phyloP scores from a whole-genome alignment of 441 rosid genomes.

The Pelargonium citronellum region DNA sequence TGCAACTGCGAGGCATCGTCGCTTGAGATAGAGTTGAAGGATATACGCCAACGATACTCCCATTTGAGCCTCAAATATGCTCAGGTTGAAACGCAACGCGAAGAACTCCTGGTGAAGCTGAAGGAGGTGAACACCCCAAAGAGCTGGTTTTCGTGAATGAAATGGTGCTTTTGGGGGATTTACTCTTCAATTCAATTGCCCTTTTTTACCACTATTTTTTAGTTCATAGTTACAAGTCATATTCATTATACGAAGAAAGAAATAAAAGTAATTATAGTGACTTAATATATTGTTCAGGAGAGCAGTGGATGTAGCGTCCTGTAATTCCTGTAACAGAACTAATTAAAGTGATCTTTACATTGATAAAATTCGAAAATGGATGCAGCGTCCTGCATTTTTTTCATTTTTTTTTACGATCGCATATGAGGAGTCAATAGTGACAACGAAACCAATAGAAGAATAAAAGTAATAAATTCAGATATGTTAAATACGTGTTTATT shows the following conservation, averaged over 20 bases:
- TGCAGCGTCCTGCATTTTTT: too few species aligned
- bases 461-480: too few species aligned
- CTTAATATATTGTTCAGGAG: slow-evolving; percentile 1
- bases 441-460: too few species aligned
- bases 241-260: slow-evolving; percentile 8
- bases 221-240: background rate
- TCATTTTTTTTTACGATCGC: too few species aligned
- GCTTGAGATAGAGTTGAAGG: slow-evolving; percentile 42
- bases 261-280: background rate
- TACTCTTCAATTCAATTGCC: background rate
- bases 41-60: slow-evolving; percentile 44
- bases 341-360: background rate
- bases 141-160: slow-evolving; percentile 32
- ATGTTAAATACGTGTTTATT: too few species aligned
- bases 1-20: slow-evolving; percentile 14
- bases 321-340: background rate
- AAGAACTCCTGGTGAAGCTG: slow-evolving; percentile 47
- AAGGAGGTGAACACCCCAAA: slow-evolving; percentile 30
- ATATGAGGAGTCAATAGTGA: too few species aligned
- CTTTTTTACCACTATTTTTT: background rate
- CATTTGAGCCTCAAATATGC: slow-evolving; percentile 65
- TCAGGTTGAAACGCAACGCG: slow-evolving; percentile 51
- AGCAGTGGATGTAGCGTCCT: slow-evolving; percentile 3
- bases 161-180: background rate
- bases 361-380: too few species aligned